Base-by-base conservation (phyloP, 495 filamentous ascomycete species). In the Chaetomium fimeti region DNA sequence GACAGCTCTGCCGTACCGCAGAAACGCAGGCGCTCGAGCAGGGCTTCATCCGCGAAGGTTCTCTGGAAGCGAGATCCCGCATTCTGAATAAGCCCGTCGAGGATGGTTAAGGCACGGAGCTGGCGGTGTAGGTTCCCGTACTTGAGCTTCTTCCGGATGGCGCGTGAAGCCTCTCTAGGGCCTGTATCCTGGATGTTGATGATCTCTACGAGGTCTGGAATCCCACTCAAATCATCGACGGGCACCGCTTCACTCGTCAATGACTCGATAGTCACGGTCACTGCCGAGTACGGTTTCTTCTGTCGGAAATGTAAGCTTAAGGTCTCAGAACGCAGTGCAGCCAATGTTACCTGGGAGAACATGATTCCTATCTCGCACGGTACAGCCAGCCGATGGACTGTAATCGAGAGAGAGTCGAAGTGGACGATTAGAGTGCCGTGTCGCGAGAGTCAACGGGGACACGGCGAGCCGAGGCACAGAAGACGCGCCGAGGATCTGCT, bases 61-160 rank as follows among this genome's bases (percentile, higher is more conserved):
- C 91, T 85, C 77, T 97, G 88, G 73, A 99, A 98, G 36, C 90
- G 86, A 15, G 89, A 84, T 3, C 93, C 93, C 20, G 91, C 92
- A 78, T 98, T 99, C 71, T 97, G 91, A 36, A 99, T 95, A 27
- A 98, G 81, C 51, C 89, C 92, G 74, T 99, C 94, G 5, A 99
- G 87, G 32, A 99, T 89, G 12, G 88, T 89, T 45, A 99, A 84
- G 60, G 95, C 90, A 48, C 95, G 87, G 7, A 99, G 82, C 74
- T 98, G 95, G 20, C 91, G 88, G 73, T 98, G 93, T 22, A 93
- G 79, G 67, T 85, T 96, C 60, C 95, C 95, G 75, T 99, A 99
- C 77, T 98, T 98, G 84, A 99, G 84, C 81, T 99, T 98, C 87
- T 98, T 99, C 54, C 95, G 85, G 68, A 98, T 84, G 24, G 95